Evolutionary conservation across 352 stramenopile genomes (phyloP), one percentile per base, ranked within the genome.

Genomic region (Globisporangium nagaii): DNA sequence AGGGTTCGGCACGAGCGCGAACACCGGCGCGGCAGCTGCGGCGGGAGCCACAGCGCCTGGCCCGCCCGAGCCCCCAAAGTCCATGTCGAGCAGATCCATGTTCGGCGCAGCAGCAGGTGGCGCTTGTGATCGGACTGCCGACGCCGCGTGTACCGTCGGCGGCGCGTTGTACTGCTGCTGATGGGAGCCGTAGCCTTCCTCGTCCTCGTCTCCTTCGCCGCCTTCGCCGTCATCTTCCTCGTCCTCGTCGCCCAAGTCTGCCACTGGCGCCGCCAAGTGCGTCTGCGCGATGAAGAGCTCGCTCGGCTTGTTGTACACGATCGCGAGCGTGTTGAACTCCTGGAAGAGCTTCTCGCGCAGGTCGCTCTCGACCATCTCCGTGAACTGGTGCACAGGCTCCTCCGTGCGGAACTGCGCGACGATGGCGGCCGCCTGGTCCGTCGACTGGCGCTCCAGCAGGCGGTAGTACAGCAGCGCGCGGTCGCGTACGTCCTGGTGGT

Each of bases 271-370:
- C 8, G 60, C 68, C 54, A 86, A 32, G 43, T 88, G 75, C 36
- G 89, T 84, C 43, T 89, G 66, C 10, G 85, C 79, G 40, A 99
- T 93, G 65, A 99, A 99, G 48, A 98, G 86, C 39, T 98, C 88
- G 43, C 88, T 96, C 19, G 91, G 91, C 65, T 98, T 98, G 53
- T 94, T 93, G 80, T 99, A 99, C 22, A 99, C 84, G 12, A 98
- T 94, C 7, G 93, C 90, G 43, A 99, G 82, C 30, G 96, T 98
- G 72, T 99, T 98, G 75, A 99, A 99, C 77, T 99, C 96, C 50
- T 96, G 67, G 54, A 97, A 95, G 45, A 96, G 80, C 53, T 90
- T 89, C 53, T 94, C 77, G 50, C 95, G 64, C 20, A 96, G 62
- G 53, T 96, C 84, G 36, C 79, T 84, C 60, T 93, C 77, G 30